Evolutionary conservation across 75 land plant genomes (phyloP).

Genomic region (Gnetum montanum): DNA sequence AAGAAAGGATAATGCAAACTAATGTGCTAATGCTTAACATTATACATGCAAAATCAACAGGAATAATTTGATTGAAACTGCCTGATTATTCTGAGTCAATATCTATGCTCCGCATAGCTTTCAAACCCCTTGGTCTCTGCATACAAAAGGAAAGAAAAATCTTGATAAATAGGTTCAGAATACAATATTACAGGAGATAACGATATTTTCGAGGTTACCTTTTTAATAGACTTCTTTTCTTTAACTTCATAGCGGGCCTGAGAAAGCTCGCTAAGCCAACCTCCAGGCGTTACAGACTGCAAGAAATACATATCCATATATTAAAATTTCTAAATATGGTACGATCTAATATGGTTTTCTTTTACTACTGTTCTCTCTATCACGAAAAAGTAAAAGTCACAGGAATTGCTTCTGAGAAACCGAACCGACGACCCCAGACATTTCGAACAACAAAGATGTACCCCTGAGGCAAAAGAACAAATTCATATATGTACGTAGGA

Average conservation of each 20-base stretch:
- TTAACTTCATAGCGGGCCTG: constrained; percentile 85
- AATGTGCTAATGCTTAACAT: neutral
- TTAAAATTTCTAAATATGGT: too few species aligned
- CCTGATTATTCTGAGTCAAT: constrained; percentile 6
- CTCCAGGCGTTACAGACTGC: constrained; percentile 78
- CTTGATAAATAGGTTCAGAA: neutral
- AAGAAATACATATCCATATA: too few species aligned
- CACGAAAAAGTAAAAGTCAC: too few species aligned
- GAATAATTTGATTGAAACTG: neutral
- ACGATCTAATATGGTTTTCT: too few species aligned
- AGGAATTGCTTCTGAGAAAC: too few species aligned
- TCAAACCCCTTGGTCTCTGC: constrained; percentile 9
- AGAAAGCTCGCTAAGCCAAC: constrained; percentile 78
- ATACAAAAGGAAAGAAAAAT: neutral
- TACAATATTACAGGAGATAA: neutral
- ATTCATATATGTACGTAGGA: too few species aligned
- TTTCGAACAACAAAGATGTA: too few species aligned
- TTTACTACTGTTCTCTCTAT: too few species aligned
- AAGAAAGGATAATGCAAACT: neutral
- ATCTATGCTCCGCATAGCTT: neutral
- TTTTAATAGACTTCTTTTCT: constrained; percentile 80
- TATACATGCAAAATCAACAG: neutral
- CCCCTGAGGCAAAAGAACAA: too few species aligned
- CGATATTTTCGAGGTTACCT: constrained; percentile 30
- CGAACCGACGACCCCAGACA: too few species aligned